Percentiles rank a stretch among this genome's conserved stretches.
These are phyloP conservation scores for Globisporangium carolinianum DNA, from an alignment of 352 stramenopile species.

Conservation along the genomic window DNA sequence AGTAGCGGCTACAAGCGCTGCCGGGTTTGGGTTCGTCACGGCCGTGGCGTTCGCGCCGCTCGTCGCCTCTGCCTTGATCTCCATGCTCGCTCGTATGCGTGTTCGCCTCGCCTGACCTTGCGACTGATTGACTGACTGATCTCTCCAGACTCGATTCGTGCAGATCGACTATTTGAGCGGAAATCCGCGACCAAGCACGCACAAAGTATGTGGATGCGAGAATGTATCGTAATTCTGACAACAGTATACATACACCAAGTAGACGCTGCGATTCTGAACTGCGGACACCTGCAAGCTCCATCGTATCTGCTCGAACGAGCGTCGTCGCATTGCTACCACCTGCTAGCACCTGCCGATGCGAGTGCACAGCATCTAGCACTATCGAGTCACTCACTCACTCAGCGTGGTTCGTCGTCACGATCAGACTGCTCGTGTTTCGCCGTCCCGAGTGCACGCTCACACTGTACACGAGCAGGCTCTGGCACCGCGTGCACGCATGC, in stretches of 20 bases:
- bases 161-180: too few relatives aligned
- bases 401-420: conserved; percentile 18
- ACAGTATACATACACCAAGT: not conserved
- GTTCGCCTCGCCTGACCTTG: too few relatives aligned
- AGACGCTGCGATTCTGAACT: not conserved
- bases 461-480: conserved; percentile 66
- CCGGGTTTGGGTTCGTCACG: conserved; percentile 8
- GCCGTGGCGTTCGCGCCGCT: conserved; percentile 8
- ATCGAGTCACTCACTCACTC: not conserved
- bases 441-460: conserved; percentile 60
- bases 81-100: conserved; percentile 3
- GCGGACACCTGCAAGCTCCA: not conserved
- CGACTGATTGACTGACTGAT: not conserved
- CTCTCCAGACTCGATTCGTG: not conserved
- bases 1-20: not conserved
- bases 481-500: conserved; percentile 42
- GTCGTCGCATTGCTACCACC: too few relatives aligned
- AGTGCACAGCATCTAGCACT: too few relatives aligned
- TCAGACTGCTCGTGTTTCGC: conserved; percentile 44
- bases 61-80: conserved; percentile 11
- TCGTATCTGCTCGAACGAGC: too few relatives aligned
- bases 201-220: too few relatives aligned
- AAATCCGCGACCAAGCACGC: too few relatives aligned
- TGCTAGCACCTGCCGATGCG: too few relatives aligned
- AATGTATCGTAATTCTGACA: not conserved